phyloP scores from a whole-genome alignment of 768 basidiomycete species.

The Termitomyces sp. region DNA sequence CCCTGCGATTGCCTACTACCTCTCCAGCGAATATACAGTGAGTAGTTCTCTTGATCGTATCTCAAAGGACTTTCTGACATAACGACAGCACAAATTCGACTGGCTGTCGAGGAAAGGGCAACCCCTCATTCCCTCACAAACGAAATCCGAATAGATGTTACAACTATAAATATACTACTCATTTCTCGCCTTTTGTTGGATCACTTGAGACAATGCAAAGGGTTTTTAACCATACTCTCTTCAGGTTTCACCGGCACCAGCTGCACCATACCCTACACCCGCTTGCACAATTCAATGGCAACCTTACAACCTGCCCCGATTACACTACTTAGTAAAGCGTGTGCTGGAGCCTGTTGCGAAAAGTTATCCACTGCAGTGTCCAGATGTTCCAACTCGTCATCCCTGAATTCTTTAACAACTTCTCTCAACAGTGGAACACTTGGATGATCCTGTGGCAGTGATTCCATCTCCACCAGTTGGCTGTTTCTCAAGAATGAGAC shows the following conservation, averaged over 20 bases:
- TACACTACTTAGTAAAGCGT: slow-evolving; percentile 83
- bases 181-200: not conserved
- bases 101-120: slow-evolving; percentile 50
- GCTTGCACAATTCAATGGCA: slow-evolving; percentile 88
- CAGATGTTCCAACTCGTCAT: slow-evolving; percentile 94
- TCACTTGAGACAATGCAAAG: not conserved
- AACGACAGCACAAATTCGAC: slow-evolving; percentile 38
- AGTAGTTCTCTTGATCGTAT: slow-evolving; percentile 14
- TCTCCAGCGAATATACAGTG: slow-evolving; percentile 43
- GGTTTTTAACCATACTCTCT: not conserved
- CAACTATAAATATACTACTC: slow-evolving; percentile 1
- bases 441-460: slow-evolving; percentile 62
- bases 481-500: slow-evolving; percentile 35
- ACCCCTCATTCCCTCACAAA: slow-evolving; percentile 21
- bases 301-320: slow-evolving; percentile 84
- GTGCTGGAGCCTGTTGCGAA: slow-evolving; percentile 87
- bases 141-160: slow-evolving; percentile 14
- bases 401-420: slow-evolving; percentile 80
- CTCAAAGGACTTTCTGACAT: slow-evolving; percentile 1
- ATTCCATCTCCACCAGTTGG: slow-evolving; percentile 75
- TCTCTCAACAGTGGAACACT: slow-evolving; percentile 73
- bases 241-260: not conserved
- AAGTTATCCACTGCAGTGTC: slow-evolving; percentile 87
- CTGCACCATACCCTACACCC: slow-evolving; percentile 52
- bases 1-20: slow-evolving; percentile 54